A percentile compares a stretch with the other conserved stretches of the same genome.
Conservation (phyloP, 441 rosid genomes). For the Aleurites moluccanus region DNA sequence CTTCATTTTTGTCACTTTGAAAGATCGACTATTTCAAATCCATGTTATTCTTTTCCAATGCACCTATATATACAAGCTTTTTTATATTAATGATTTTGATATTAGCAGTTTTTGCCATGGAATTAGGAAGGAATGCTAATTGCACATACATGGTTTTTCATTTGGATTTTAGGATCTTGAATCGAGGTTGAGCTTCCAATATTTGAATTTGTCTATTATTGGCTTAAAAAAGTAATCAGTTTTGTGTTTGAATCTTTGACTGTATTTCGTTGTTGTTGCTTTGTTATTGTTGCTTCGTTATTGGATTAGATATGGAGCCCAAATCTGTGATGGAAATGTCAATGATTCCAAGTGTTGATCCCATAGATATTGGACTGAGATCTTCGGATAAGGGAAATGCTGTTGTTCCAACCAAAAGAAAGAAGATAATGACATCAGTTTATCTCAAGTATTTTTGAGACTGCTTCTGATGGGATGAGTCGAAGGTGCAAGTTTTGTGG, state of each 20-base stretch:
- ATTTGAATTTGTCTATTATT: not conserved
- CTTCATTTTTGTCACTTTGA: not conserved
- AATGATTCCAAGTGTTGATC: constrained; percentile 57
- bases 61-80: not conserved
- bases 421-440: constrained; percentile 94
- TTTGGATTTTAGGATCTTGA: not conserved
- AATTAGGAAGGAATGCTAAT: not conserved
- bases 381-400: constrained; percentile 68
- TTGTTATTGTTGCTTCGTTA: too few species aligned
- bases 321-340: constrained; percentile 72
- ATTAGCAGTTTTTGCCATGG: not conserved
- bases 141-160: not conserved
- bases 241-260: constrained; percentile 13
- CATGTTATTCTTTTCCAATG: not conserved
- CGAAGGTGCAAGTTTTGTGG: constrained; percentile 93
- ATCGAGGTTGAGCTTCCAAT: not conserved
- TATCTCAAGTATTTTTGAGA: constrained; percentile 87
- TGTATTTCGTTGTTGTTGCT: constrained; percentile 23
- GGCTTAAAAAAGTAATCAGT: not conserved
- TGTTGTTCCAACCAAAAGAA: constrained; percentile 59
- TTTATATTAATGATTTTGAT: not conserved
- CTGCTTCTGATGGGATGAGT: constrained; percentile 77
- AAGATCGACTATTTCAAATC: not conserved
- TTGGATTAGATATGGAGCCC: constrained; percentile 66
- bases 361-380: constrained; percentile 61